phyloP scores from a whole-genome alignment of 2,329 filamentous ascomycete species.

The Xenosphaeropsis pyriputrescens region DNA sequence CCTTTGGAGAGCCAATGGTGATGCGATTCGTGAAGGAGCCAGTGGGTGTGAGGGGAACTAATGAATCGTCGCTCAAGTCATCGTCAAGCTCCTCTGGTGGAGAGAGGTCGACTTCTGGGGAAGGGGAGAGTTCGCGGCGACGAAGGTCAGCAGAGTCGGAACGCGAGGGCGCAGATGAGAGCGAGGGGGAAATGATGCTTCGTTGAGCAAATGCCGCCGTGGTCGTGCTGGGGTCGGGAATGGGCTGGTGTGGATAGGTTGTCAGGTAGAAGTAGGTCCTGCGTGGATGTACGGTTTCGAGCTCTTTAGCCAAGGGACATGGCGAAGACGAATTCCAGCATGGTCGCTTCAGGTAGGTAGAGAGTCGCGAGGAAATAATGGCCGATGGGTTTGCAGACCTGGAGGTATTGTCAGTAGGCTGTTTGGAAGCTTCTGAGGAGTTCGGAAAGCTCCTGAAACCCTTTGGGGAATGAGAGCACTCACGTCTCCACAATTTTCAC shows the following conservation, averaged over 20 bases:
- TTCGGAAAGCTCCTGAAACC: too few species aligned
- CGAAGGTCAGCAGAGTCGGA: conserved; percentile 62
- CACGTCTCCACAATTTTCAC: conserved; percentile 86
- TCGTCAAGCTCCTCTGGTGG: conserved; percentile 60
- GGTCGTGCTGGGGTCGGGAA: conserved; percentile 48
- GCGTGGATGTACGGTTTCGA: conserved; percentile 82
- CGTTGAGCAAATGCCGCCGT: conserved; percentile 28
- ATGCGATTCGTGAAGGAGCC: conserved; percentile 41
- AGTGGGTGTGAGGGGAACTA: conserved; percentile 47
- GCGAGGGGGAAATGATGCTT: conserved; percentile 67
- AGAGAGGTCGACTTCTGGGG: conserved; percentile 85
- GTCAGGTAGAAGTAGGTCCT: conserved; percentile 95
- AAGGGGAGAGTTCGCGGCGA: conserved; percentile 62
- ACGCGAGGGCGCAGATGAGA: conserved; percentile 54
- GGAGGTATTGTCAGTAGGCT: conserved; percentile 16
- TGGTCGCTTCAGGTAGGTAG: conserved; percentile 76
- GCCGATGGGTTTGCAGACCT: conserved; percentile 94
- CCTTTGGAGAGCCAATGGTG: conserved; percentile 16
- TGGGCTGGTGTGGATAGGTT: conserved; percentile 68
- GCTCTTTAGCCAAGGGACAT: conserved; percentile 84
- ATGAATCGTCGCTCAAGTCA: conserved; percentile 49
- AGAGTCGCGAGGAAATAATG: conserved; percentile 84
- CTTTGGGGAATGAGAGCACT: conserved; percentile 22
- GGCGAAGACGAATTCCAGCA: conserved; percentile 65
- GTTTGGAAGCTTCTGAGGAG: too few species aligned